These are phyloP conservation scores for Colletotrichum lupini DNA, from an alignment of 2,329 filamentous ascomycete genomes.

Conservation along the genomic window DNA sequence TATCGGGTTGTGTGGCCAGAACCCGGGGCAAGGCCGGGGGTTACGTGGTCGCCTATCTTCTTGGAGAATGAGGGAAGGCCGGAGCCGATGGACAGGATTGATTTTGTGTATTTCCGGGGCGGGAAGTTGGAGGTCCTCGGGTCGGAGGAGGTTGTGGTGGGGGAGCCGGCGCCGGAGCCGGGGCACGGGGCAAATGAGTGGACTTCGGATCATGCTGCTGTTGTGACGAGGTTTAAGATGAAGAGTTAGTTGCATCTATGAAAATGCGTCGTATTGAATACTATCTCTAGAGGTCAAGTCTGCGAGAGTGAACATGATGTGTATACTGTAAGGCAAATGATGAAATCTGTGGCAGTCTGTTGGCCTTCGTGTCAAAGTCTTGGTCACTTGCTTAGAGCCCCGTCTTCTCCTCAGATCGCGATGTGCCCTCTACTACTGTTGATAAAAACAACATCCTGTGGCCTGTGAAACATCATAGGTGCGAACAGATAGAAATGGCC, in stretches of 20 bases:
- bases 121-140: conserved; percentile 41
- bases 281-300: no score
- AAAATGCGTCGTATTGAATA: no score
- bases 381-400: no score
- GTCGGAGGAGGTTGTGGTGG: conserved; percentile 47
- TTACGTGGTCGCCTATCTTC: conserved; percentile 55
- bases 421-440: no score
- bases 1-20: conserved; percentile 51
- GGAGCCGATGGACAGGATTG: conserved; percentile 55
- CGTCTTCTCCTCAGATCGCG: no score
- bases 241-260: neutral
- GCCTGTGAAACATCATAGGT: no score
- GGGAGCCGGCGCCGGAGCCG: conserved; percentile 47
- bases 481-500: no score
- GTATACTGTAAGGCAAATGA: no score
- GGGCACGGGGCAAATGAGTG: conserved; percentile 52
- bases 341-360: no score
- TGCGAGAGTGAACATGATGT: no score
- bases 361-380: no score
- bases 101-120: conserved; percentile 55
- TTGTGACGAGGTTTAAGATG: neutral
- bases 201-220: conserved; percentile 50
- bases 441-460: no score
- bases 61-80: conserved; percentile 43
- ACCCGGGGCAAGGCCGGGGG: conserved; percentile 45